These are phyloP conservation scores for Kodamaea arcana DNA, from an alignment of 1,139 yeast species.

Conservation along the genomic window DNA sequence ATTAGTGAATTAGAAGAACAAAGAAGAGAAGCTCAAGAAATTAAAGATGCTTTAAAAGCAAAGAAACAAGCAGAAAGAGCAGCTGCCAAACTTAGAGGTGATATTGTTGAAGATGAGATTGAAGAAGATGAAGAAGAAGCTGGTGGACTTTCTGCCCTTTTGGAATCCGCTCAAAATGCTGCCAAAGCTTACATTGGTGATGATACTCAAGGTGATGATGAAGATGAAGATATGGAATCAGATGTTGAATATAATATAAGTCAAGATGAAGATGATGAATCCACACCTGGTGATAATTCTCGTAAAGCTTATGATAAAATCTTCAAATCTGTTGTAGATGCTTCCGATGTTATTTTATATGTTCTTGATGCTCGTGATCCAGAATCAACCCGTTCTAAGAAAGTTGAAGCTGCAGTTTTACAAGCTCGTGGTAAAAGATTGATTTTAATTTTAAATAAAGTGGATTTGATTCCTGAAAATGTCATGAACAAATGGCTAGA, in stretches of 20 bases:
- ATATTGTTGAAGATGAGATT: conserved; percentile 32
- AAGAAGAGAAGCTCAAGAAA: conserved; percentile 61
- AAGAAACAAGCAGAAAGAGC: conserved; percentile 45
- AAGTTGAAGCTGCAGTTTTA: conserved; percentile 85
- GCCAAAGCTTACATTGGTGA: conserved; percentile 71
- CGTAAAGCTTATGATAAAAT: conserved; percentile 92
- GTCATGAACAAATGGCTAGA: conserved; percentile 82
- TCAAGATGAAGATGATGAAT: conserved; percentile 38
- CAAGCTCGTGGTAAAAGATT: conserved; percentile 76
- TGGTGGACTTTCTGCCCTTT: conserved; percentile 75
- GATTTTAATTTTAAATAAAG: conserved; percentile 81
- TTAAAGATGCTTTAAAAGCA: conserved; percentile 46
- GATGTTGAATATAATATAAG: conserved; percentile 42
- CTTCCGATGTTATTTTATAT: conserved; percentile 84
- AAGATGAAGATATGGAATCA: conserved; percentile 44
- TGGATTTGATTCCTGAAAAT: conserved; percentile 85
- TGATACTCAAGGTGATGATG: conserved; percentile 26
- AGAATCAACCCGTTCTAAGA: conserved; percentile 86
- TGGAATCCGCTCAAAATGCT: conserved; percentile 84
- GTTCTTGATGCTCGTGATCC: conserved; percentile 98
- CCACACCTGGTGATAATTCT: conserved; percentile 59
- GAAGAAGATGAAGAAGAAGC: conserved; percentile 45
- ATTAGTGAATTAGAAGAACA: conserved; percentile 75
- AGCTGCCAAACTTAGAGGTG: conserved; percentile 45
- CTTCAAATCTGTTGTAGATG: conserved; percentile 76